Percentiles rank a stretch among this genome's conserved stretches.
Evolutionary conservation across 306 rosid genomes (phyloP).

Genomic region (Citrullus mucosospermus): DNA sequence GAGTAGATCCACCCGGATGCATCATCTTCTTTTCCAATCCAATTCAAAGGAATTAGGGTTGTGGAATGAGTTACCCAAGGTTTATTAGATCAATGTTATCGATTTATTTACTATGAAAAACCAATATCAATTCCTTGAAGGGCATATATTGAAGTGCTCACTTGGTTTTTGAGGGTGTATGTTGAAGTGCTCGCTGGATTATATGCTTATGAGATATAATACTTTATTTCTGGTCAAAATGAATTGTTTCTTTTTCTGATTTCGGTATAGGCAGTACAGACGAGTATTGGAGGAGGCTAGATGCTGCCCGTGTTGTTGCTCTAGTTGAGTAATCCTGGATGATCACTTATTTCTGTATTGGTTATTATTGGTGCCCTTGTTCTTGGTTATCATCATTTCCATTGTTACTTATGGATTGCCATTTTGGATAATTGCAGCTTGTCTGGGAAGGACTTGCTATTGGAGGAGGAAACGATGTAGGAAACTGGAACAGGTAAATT

Average conservation of each 20-base stretch:
- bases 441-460: conserved; percentile 95
- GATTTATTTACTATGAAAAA: neutral
- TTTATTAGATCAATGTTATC: neutral
- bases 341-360: neutral
- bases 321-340: conserved; percentile 34
- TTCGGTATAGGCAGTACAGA: conserved; percentile 75
- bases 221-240: conserved; percentile 1
- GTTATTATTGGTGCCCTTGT: neutral
- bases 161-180: neutral
- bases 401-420: neutral
- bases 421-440: conserved; percentile 40
- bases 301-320: conserved; percentile 84
- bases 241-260: neutral
- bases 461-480: conserved; percentile 74
- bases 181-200: neutral
- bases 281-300: conserved; percentile 91
- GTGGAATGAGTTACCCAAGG: neutral
- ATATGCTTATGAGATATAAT: neutral
- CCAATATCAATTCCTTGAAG: neutral
- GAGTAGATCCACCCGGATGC: neutral
- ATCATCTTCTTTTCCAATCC: neutral
- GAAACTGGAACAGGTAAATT: conserved; percentile 72
- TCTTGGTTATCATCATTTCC: neutral
- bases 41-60: neutral
- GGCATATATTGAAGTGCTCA: neutral